Percentiles rank a stretch among this genome's conserved stretches.
Conservation (phyloP, 257 asterid species). For the Solanum sitiens region DNA sequence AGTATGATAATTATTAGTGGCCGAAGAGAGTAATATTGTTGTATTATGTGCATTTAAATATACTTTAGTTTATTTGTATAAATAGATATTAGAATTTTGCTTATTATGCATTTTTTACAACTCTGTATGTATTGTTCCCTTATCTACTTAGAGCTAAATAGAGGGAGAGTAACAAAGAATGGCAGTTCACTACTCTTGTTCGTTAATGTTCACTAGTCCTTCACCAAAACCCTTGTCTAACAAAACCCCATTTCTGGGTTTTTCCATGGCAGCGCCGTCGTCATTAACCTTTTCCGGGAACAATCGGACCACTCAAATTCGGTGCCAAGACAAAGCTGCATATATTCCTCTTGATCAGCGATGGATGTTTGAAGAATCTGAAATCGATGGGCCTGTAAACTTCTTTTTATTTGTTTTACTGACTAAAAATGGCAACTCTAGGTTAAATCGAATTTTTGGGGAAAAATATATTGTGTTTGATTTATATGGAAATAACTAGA, state of each 20-base stretch:
- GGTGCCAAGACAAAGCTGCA: constrained; percentile 43
- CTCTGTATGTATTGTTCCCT: not conserved
- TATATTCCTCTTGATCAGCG: constrained; percentile 51
- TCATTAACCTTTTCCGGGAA: not conserved
- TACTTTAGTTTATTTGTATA: no score
- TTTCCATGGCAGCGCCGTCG: constrained; percentile 13
- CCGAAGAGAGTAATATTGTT: not conserved
- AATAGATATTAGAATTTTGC: not conserved
- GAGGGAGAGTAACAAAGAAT: not conserved
- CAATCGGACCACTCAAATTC: constrained; percentile 21
- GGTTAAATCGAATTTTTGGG: not conserved
- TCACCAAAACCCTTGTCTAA: constrained; percentile 18
- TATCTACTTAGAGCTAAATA: not conserved
- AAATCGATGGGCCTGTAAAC: constrained; percentile 59
- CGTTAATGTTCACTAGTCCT: not conserved
- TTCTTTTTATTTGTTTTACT: no score
- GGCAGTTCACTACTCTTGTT: not conserved
- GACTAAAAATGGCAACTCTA: no score
- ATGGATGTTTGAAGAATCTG: constrained; percentile 80
- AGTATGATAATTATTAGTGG: no score
- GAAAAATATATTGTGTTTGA: not conserved
- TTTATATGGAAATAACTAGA: not conserved
- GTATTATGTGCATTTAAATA: no score
- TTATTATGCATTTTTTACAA: no score
- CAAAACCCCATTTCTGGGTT: constrained; percentile 58